Conservation (phyloP, 106 monocot species). For the Acorus calamus region DNA sequence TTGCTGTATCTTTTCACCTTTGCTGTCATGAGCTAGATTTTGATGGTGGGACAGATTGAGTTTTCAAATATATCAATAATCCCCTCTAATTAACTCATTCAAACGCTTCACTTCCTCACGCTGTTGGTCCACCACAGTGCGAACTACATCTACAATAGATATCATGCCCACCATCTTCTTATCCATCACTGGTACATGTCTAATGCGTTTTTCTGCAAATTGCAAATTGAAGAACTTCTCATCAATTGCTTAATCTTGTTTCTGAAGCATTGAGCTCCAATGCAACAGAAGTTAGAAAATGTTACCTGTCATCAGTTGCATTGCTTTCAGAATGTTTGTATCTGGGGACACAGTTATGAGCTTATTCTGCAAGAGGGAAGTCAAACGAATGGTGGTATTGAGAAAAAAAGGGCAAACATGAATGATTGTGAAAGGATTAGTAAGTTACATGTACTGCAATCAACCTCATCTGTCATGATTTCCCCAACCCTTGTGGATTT, state of each 20-base stretch:
- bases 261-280: not conserved
- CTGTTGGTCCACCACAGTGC: slow-evolving; percentile 52
- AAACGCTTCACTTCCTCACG: slow-evolving; percentile 44
- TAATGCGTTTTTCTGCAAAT: slow-evolving; percentile 45
- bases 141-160: slow-evolving; percentile 57
- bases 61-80: slow-evolving; percentile 1
- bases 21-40: too few species aligned
- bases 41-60: too few species aligned
- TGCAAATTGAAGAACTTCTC: not conserved
- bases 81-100: slow-evolving; percentile 49
- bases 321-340: slow-evolving; percentile 62
- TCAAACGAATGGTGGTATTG: not conserved
- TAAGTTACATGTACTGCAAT: not conserved
- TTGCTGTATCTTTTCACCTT: too few species aligned
- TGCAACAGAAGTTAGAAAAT: not conserved
- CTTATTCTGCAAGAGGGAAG: slow-evolving; percentile 29
- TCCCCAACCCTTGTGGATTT: slow-evolving; percentile 49
- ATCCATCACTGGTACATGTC: slow-evolving; percentile 64
- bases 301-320: slow-evolving; percentile 64
- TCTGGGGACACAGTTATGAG: slow-evolving; percentile 42
- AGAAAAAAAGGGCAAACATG: not conserved
- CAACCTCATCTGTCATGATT: slow-evolving; percentile 65
- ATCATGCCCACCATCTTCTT: slow-evolving; percentile 58
- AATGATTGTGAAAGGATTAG: not conserved
- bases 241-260: not conserved